phyloP scores from a whole-genome alignment of 2,329 filamentous ascomycete genomes.

The Colletotrichum aenigma region DNA sequence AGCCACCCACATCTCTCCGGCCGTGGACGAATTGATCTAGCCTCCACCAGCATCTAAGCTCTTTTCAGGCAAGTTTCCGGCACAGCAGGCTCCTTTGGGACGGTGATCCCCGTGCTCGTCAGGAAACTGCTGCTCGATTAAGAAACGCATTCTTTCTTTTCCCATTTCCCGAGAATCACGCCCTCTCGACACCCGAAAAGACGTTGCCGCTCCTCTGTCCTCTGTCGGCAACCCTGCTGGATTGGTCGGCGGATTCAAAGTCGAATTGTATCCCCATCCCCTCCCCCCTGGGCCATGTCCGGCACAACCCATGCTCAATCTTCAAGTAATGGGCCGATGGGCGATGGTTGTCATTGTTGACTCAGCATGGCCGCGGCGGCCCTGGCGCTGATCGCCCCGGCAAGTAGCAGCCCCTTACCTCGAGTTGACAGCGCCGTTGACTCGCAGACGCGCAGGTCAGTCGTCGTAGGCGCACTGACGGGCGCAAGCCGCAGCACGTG shows the following conservation, averaged over 20 bases:
- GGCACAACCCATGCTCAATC: neutral
- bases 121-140: slow-evolving; percentile 37
- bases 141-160: slow-evolving; percentile 29
- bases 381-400: slow-evolving; percentile 15
- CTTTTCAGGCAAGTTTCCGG: slow-evolving; percentile 39
- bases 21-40: slow-evolving; percentile 11
- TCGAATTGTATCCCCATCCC: neutral
- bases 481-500: slow-evolving; percentile 11
- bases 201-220: neutral
- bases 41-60: slow-evolving; percentile 29
- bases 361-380: slow-evolving; percentile 6
- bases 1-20: slow-evolving; percentile 6
- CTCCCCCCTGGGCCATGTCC: neutral
- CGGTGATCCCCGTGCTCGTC: slow-evolving; percentile 38
- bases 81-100: slow-evolving; percentile 38
- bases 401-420: slow-evolving; percentile 6
- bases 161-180: slow-evolving; percentile 9
- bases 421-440: slow-evolving; percentile 14
- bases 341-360: slow-evolving; percentile 16
- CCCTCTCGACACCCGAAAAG: neutral
- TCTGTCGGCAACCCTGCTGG: neutral
- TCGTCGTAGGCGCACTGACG: slow-evolving; percentile 9
- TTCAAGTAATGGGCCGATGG: slow-evolving; percentile 3
- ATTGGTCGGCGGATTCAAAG: neutral
- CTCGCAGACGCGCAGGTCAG: slow-evolving; percentile 15